Evolutionary conservation across 257 asterid species (phyloP), one percentile per base, ranked within the genome.

Genomic region (Nyctanthes arbortristis): DNA sequence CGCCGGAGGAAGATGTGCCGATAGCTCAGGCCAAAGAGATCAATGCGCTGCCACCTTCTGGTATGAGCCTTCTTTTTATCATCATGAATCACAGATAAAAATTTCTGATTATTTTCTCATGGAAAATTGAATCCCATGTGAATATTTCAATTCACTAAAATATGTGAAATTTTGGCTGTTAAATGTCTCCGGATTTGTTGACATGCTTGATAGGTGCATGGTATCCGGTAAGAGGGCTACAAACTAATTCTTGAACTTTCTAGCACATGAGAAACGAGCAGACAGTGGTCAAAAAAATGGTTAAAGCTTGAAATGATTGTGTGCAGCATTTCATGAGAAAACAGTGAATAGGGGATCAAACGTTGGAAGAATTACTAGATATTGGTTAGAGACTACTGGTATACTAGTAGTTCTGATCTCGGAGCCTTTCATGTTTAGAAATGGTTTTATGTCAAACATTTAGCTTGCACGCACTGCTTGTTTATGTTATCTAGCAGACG

Each of bases 11-110:
- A 45, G 13, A 47, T 27, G 54, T 66, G 13, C 71, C 63, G 6
- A 59, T 66, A 3, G 47, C 71, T n/a, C 71, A 49, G 14, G 43
- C 62, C 47, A 31, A 20, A 18, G 32, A 35, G 7, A 52, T 52
- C 59, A 20, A 5, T 24, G 3, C 59, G 24, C 59, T 16, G 11
- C 59, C 59, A 20, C 30, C 59, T 20, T 7, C 59, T 52, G 59
- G 59, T 52, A 52, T 52, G n/a, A n/a, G 59, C 59, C 30, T 22
- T 52, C 13, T 39, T 39, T 0, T 1, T 3, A 3, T 10, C 12
- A 16, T 43, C 14, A 43, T 40, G 49, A 40, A 16, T 40, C 52
- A 40, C 5, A 40, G 9, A 14, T 43, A 43, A 39, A n/a, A 39
- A 22, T 52, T 24, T 52, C 31, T 7, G 14, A 52, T 24, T 20